Conservation (phyloP, 306 rosid genomes). For the Cucurbita pepo region DNA sequence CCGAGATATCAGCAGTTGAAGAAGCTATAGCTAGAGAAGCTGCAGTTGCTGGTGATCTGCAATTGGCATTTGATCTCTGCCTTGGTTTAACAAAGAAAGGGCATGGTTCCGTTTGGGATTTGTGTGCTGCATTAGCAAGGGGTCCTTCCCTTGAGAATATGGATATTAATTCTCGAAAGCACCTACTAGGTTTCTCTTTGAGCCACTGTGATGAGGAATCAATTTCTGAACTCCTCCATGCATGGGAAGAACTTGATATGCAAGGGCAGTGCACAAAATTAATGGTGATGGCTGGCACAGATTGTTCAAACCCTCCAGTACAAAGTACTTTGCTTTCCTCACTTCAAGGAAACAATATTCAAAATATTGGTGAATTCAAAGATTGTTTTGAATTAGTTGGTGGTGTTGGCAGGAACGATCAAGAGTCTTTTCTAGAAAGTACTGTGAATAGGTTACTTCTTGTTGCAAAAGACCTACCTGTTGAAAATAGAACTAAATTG, state of each 20-base stretch:
- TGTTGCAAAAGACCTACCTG: conserved; percentile 55
- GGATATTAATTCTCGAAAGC: conserved; percentile 80
- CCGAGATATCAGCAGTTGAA: conserved; percentile 69
- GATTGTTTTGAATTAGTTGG: conserved; percentile 23
- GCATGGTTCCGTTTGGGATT: conserved; percentile 87
- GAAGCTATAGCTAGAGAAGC: conserved; percentile 99
- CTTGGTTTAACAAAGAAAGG: conserved; percentile 78
- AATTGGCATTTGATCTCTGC: conserved; percentile 93
- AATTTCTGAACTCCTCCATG: conserved; percentile 73
- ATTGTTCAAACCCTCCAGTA: conserved; percentile 32
- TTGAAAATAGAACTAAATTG: conserved; percentile 51
- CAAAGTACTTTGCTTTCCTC: conserved; percentile 40
- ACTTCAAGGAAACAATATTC: conserved; percentile 24
- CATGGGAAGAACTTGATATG: conserved; percentile 94
- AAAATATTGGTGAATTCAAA: conserved; percentile 29
- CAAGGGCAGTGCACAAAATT: conserved; percentile 77
- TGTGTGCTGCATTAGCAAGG: conserved; percentile 96
- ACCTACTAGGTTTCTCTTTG: conserved; percentile 76
- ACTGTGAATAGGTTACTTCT: conserved; percentile 26
- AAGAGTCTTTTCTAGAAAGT: conserved; percentile 38
- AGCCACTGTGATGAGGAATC: conserved; percentile 94
- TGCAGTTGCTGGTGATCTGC: conserved; percentile 98
- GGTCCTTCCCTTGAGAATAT: conserved; percentile 94
- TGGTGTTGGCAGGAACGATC: conserved; percentile 28
- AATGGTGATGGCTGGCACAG: conserved; percentile 37